Conservation (phyloP, 176 grass and related monocot species). For the Stipa capillata region DNA sequence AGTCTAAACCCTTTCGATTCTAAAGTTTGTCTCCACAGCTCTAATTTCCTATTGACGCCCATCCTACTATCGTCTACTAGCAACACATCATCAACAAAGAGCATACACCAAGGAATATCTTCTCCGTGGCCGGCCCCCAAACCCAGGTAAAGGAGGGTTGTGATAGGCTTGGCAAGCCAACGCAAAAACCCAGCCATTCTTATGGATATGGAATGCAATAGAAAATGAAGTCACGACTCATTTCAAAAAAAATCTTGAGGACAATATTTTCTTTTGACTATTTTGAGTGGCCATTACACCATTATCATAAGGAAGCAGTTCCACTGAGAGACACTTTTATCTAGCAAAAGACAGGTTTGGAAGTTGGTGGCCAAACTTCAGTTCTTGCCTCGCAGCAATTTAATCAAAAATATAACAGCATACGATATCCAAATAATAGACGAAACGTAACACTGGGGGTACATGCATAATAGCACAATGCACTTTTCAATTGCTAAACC, state of each 20-base stretch:
- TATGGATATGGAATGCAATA: no score
- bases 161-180: no score
- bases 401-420: neutral
- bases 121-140: no score
- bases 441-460: neutral
- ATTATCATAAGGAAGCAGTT: neutral
- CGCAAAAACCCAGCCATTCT: no score
- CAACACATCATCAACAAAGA: no score
- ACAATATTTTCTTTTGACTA: neutral
- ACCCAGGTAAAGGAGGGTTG: no score
- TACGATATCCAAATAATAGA: neutral
- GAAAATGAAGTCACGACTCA: neutral
- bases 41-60: no score
- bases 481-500: neutral
- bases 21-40: no score
- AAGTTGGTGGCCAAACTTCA: neutral
- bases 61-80: no score
- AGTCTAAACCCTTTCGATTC: no score
- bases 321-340: neutral
- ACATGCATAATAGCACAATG: neutral
- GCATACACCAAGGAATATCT: no score
- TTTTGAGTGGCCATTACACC: neutral
- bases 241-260: neutral
- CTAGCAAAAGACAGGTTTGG: neutral
- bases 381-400: neutral